phyloP scores from a whole-genome alignment of 2,329 filamentous ascomycete species.

The Exophiala sp. region DNA sequence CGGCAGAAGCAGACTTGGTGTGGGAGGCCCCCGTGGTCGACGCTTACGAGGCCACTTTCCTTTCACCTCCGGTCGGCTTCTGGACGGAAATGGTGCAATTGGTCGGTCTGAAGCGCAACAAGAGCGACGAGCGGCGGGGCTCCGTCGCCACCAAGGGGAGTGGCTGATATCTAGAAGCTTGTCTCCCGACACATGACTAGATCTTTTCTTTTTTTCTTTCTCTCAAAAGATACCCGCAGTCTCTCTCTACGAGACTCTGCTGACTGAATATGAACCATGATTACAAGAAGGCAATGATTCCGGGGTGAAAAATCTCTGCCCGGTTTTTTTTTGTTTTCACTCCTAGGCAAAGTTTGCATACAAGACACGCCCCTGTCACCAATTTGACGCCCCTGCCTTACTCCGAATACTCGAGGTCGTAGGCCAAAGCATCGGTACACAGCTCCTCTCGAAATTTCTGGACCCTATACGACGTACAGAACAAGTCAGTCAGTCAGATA shows the following conservation, averaged over 20 bases:
- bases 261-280: no score
- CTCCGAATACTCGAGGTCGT: slow-evolving; percentile 37
- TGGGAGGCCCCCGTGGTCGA: slow-evolving; percentile 58
- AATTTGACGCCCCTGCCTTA: no score
- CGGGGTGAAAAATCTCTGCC: no score
- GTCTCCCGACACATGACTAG: no score
- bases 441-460: slow-evolving; percentile 38
- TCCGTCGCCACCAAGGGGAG: neutral
- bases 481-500: slow-evolving; percentile 3
- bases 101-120: slow-evolving; percentile 19
- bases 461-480: slow-evolving; percentile 30
- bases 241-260: no score
- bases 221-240: no score
- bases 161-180: no score
- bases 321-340: no score
- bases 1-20: slow-evolving; percentile 45
- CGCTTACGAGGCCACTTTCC: slow-evolving; percentile 51
- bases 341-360: no score
- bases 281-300: no score
- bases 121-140: slow-evolving; percentile 4
- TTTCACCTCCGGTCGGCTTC: slow-evolving; percentile 39
- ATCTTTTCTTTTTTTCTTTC: no score
- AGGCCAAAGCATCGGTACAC: slow-evolving; percentile 40
- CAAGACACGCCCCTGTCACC: no score
- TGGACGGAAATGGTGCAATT: slow-evolving; percentile 27